phyloP scores from a whole-genome alignment of 768 basidiomycete species.

The Kondoa subrosea region DNA sequence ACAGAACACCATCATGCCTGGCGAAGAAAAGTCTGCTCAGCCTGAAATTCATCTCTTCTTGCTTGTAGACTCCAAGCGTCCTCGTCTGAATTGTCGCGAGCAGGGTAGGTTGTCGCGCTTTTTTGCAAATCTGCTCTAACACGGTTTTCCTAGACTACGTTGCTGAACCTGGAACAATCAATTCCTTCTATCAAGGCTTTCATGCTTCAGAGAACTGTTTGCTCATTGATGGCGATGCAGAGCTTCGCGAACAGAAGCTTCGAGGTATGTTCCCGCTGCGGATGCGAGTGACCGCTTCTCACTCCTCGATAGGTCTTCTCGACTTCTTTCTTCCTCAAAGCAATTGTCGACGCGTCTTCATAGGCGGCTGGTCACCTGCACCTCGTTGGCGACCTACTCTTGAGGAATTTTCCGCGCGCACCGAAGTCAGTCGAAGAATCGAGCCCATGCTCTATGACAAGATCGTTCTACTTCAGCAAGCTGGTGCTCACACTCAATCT shows the following conservation, averaged over 20 bases:
- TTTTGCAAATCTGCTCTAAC: too few relatives aligned
- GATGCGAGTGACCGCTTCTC: background rate
- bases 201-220: background rate
- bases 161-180: background rate
- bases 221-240: background rate
- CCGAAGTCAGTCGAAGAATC: background rate
- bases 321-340: background rate
- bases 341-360: background rate
- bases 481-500: background rate
- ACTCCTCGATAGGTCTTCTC: background rate
- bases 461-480: background rate
- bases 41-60: background rate
- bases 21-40: background rate
- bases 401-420: background rate
- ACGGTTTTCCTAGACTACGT: background rate
- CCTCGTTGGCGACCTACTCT: background rate
- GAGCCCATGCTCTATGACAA: background rate
- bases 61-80: background rate
- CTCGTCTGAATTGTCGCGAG: too few relatives aligned
- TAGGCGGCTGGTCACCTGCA: background rate
- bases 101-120: too few relatives aligned
- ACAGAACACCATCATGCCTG: background rate
- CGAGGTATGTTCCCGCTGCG: background rate
- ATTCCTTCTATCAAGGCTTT: background rate
- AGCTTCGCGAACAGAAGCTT: background rate